Evolutionary conservation across 179 eudicot species (phyloP), one percentile per base, ranked within the genome.

Genomic region (Silene vulgaris): DNA sequence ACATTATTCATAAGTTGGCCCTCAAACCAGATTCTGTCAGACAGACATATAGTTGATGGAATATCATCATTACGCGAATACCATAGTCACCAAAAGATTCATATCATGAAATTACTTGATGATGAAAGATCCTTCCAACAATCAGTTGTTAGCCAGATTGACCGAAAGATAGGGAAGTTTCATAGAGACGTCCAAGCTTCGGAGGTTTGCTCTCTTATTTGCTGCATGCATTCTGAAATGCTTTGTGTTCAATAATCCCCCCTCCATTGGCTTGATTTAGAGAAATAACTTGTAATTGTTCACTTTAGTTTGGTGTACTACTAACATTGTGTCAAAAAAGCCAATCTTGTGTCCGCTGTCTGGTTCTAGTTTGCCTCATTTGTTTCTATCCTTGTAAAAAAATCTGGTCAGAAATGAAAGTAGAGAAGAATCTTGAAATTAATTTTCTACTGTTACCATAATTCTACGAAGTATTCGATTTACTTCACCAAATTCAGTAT

Each of bases 101-200:
- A 86, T 43, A 76, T 95, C 57, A 74, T 77, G 71, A 77, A 79
- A 65, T 75, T 87, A 71, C 97, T 95, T 65, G 86, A 86, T 69
- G 90, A 86, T 69, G 97, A 84, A 65, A 84, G 83, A 65, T 79
- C 84, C 11, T 80, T 86, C 82, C 78, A 90, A 45, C 85, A 87
- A 78, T 85, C 89, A 57, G 74, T 79, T 74, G 68, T 73, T 72
- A 73, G 74, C 73, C 72, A 50, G 35, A 75, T 92, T 29, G 82
- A 83, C 79, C 87, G 90, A 81, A 90, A 79, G 74, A 54, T 90
- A 68, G 83, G 77, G 80, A 85, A 79, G 80, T 69, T 84, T 71
- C 87, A 78, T 79, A 74, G 74, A 52, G 86, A 76, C 68, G 72
- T 50, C 76, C 85, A 72, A 77, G 73, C 84, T 59, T 78, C 80